A percentile compares a stretch with the other conserved stretches of the same genome.
Evolutionary conservation across 768 basidiomycete species (phyloP).

Genomic region (Dendrothele bispora): DNA sequence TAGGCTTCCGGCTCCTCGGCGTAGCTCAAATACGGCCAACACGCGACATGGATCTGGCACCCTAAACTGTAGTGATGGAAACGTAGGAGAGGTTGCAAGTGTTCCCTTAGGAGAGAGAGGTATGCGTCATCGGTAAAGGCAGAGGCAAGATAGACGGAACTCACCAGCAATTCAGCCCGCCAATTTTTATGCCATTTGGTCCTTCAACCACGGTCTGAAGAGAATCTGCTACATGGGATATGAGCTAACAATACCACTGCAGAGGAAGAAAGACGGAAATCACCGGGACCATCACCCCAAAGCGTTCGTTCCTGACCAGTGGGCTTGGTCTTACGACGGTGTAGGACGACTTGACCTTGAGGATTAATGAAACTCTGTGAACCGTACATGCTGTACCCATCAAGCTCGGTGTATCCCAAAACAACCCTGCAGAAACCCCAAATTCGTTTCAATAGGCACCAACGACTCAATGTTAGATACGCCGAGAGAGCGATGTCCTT

Average conservation of each 20-base stretch:
- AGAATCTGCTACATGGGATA: constrained; percentile 7
- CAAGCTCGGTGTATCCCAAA: constrained; percentile 14
- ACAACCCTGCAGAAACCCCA: constrained; percentile 13
- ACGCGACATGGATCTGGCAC: constrained; percentile 13
- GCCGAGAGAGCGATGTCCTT: no score
- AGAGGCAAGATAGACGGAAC: background rate
- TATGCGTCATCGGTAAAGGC: no score
- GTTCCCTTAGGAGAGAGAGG: no score
- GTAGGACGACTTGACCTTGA: constrained; percentile 13
- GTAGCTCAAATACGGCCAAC: constrained; percentile 14
- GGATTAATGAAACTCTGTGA: constrained; percentile 14
- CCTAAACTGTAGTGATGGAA: constrained; percentile 17
- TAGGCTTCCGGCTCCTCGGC: constrained; percentile 9
- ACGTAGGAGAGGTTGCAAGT: constrained; percentile 16
- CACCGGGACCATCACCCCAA: constrained; percentile 17
- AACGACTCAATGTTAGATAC: no score
- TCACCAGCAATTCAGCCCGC: constrained; percentile 15
- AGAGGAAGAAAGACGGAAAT: background rate
- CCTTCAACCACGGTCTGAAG: constrained; percentile 16
- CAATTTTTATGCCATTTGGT: constrained; percentile 9
- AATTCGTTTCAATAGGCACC: no score
- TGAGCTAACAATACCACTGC: no score
- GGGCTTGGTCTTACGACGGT: constrained; percentile 18
- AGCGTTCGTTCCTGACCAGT: constrained; percentile 18
- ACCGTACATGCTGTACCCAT: constrained; percentile 16